Base-by-base conservation (phyloP, 169 alveolate genomes). In the Plasmodium vivax region DNA sequence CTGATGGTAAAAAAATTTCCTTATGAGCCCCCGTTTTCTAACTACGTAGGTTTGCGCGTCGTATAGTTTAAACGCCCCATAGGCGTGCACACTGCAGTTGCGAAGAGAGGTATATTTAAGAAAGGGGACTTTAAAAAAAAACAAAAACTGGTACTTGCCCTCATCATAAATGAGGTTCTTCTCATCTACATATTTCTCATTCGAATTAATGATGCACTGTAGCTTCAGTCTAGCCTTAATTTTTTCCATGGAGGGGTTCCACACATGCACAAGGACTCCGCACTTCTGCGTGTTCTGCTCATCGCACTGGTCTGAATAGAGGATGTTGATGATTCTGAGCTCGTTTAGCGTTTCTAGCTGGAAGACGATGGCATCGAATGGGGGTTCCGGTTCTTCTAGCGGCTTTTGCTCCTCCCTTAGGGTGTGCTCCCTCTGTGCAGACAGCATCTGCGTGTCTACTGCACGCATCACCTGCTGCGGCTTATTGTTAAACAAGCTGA, bases 41-140 rank as follows among this genome's bases (percentile, higher is more conserved):
- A 75, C 45, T 6, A 79, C 85, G 77, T 87, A 87, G 1, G 58
- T 87, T 51, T 87, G 85, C n/a, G 36, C 30, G 45, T 87, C 93
- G 71, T 87, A 87, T 9, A 87, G 82, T 77, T 87, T 75, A 41
- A 87, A 87, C 47, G 93, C 93, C 38, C 93, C 93, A 75, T 87
- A 87, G n/a, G 93, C 93, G 36, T 79, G 34, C 34, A 87, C 82
- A 77, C 81, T 87, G 71, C 93, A 87, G 43, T 51, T 75, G 54
- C 62, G 41, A 56, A 87, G 81, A 30, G 51, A 77, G 30, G 19
- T 1, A 87, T 77, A 79, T 27, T 19, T 75, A 3, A 54, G 82
- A 23, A 75, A 75, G 32, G 93, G 93, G 38, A 87, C 93, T 77
- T 87, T 30, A 87, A 87, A 87, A 43, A 87, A 87, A 32, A 51